phyloP scores from a whole-genome alignment of 768 basidiomycete genomes.

The Tylopilus cervinicoccineus region DNA sequence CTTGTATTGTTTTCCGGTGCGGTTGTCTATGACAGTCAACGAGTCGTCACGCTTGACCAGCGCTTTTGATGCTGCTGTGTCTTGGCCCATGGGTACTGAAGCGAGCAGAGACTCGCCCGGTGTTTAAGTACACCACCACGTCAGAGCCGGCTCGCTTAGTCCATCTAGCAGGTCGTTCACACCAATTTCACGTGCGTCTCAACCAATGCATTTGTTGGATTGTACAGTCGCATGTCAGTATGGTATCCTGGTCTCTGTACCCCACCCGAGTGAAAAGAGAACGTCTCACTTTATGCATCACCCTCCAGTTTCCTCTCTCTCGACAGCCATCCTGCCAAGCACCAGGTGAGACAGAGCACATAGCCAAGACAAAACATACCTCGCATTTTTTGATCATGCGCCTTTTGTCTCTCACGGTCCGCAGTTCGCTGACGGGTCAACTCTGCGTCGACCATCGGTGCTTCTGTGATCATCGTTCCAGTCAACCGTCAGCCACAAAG shows the following conservation, averaged over 20 bases:
- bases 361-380: slow-evolving; percentile 37
- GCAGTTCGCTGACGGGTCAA: slow-evolving; percentile 53
- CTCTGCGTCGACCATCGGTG: slow-evolving; percentile 58
- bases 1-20: slow-evolving; percentile 74
- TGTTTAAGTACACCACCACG: background rate
- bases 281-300: slow-evolving; percentile 1
- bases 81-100: slow-evolving; percentile 24
- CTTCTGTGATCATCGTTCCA: slow-evolving; percentile 39
- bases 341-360: slow-evolving; percentile 2
- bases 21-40: slow-evolving; percentile 76
- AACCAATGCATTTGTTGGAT: background rate
- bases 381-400: slow-evolving; percentile 67
- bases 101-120: background rate
- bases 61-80: slow-evolving; percentile 17
- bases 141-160: slow-evolving; percentile 2
- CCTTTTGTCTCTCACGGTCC: slow-evolving; percentile 66
- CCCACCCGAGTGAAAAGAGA: background rate
- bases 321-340: slow-evolving; percentile 29
- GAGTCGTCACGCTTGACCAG: slow-evolving; percentile 22
- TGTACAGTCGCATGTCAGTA: slow-evolving; percentile 3
- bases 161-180: background rate
- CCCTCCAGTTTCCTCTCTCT: slow-evolving; percentile 27
- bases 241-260: slow-evolving; percentile 19
- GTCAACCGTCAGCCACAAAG: background rate
- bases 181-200: slow-evolving; percentile 7